Base-by-base conservation (phyloP, 2,329 filamentous ascomycete species). In the Sporothrix protearum region DNA sequence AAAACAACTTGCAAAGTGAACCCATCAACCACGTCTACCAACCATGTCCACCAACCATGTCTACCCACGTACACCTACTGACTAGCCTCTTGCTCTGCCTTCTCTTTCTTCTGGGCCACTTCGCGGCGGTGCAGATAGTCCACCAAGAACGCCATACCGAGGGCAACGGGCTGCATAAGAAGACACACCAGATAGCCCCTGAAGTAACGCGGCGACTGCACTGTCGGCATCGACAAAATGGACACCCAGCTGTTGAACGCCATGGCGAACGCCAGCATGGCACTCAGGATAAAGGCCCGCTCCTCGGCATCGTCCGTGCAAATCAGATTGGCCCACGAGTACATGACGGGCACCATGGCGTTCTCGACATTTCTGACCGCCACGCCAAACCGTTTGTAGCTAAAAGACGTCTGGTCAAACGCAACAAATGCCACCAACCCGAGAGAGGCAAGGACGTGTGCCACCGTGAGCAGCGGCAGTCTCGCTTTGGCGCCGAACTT, bases 251-350 rank as follows among this genome's bases (percentile, higher is more conserved):
- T 78, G 71, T 79, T 79, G 71, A 81, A 81, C 0, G 79, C 80
- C 68, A 79, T 81, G 9, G 78, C 77, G 64, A 82, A 76, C 0
- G 79, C 77, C 28, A 81, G 79, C 80, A 83, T 83, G 7, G 81
- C 80, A 1, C 81, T 80, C 19, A 83, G 80, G 5, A 82, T 80
- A 8, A 83, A 76, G 3, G 81, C 80, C 0, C 82, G 80, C 47
- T 82, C 81, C 75, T 83, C 81, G 7, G 81, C 80, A 45, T 83
- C 81, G 12, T 76, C 74, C 2, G 78, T 76, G 66, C 79, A 80
- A 10, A 79, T 79, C 71, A 80, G 76, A 70, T 82, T 83, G 5
- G 80, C 78, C 80, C 81, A 81, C 7, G 78, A 78, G 68, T 73
- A 71, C 68, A 71, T 74, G n/a, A 75, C 68, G 2, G 71, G 73